Percentiles rank a stretch among this genome's conserved stretches.
phyloP scores from a whole-genome alignment of 2,329 filamentous ascomycete genomes.

The Aspergillus chevalieri region DNA sequence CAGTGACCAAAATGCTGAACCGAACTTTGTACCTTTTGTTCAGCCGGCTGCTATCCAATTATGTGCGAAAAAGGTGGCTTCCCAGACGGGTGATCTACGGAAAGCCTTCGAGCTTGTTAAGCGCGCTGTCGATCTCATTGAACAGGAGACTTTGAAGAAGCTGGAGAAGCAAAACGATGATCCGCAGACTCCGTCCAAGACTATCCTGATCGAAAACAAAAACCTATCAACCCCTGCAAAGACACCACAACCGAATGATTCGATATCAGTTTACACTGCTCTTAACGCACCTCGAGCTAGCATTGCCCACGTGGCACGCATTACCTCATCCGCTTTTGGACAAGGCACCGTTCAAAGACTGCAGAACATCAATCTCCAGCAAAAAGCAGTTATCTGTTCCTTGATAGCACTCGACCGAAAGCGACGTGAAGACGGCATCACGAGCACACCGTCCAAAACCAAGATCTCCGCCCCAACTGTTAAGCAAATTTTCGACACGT shows the following conservation, averaged over 20 bases:
- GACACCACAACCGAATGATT: slow-evolving; percentile 33
- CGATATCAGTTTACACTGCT: slow-evolving; percentile 54
- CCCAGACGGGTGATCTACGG: slow-evolving; percentile 86
- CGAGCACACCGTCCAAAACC: slow-evolving; percentile 56
- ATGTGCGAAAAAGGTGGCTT: slow-evolving; percentile 88
- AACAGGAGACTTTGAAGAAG: slow-evolving; percentile 71
- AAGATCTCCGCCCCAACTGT: slow-evolving; percentile 63
- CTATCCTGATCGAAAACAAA: slow-evolving; percentile 71
- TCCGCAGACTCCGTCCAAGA: slow-evolving; percentile 61
- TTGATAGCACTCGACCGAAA: slow-evolving; percentile 80
- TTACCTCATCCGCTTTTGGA: slow-evolving; percentile 83
- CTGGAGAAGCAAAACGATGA: slow-evolving; percentile 57
- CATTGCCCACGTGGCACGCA: slow-evolving; percentile 84
- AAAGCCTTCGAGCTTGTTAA: slow-evolving; percentile 94
- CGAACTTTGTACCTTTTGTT: slow-evolving; percentile 72
- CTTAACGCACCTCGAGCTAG: slow-evolving; percentile 81
- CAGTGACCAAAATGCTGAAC: slow-evolving; percentile 31
- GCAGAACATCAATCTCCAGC: slow-evolving; percentile 83
- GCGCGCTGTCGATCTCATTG: slow-evolving; percentile 80
- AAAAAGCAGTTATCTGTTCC: slow-evolving; percentile 89
- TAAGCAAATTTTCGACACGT: slow-evolving; percentile 77
- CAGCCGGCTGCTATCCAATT: slow-evolving; percentile 91
- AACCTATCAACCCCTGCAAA: slow-evolving; percentile 57
- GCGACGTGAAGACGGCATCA: slow-evolving; percentile 41
- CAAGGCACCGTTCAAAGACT: slow-evolving; percentile 82